Evolutionary conservation across 192 early-diverging fungal species (phyloP).

Genomic region (Allomyces arbusculus): DNA sequence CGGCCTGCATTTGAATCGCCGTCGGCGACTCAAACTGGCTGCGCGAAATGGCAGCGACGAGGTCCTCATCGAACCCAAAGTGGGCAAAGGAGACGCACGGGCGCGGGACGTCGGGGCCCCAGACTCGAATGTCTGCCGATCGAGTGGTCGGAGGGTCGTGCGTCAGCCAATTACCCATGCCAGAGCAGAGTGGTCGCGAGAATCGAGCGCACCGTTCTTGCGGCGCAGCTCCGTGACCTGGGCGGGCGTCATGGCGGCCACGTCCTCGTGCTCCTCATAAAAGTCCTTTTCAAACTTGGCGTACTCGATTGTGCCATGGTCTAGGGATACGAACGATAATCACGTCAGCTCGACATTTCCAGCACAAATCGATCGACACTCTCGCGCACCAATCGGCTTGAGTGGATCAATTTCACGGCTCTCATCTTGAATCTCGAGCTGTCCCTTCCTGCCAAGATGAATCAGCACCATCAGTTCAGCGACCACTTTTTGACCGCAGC

Average conservation of each 20-base stretch:
- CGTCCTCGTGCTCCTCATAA: constrained; percentile 58
- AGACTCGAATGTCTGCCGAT: constrained; percentile 37
- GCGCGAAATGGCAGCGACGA: constrained; percentile 37
- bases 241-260: constrained; percentile 33
- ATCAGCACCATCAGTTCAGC: constrained; percentile 42
- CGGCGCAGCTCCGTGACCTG: constrained; percentile 28
- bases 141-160: not conserved
- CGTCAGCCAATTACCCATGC: not conserved
- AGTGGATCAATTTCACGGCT: constrained; percentile 53
- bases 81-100: constrained; percentile 71
- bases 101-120: constrained; percentile 36
- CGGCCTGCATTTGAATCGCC: constrained; percentile 56
- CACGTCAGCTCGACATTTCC: not conserved
- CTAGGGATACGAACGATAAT: constrained; percentile 8
- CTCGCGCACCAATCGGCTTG: constrained; percentile 5
- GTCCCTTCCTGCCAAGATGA: constrained; percentile 24
- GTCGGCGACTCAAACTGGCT: constrained; percentile 50
- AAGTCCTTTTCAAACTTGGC: constrained; percentile 51
- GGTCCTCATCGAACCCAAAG: constrained; percentile 54
- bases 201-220: constrained; percentile 17
- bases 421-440: constrained; percentile 3
- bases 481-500: not conserved
- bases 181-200: not conserved
- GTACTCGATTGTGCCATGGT: constrained; percentile 48
- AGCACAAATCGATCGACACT: no score